Evolutionary conservation across 2,329 filamentous ascomycete species (phyloP).

Genomic region (Corinectria fuckeliana): DNA sequence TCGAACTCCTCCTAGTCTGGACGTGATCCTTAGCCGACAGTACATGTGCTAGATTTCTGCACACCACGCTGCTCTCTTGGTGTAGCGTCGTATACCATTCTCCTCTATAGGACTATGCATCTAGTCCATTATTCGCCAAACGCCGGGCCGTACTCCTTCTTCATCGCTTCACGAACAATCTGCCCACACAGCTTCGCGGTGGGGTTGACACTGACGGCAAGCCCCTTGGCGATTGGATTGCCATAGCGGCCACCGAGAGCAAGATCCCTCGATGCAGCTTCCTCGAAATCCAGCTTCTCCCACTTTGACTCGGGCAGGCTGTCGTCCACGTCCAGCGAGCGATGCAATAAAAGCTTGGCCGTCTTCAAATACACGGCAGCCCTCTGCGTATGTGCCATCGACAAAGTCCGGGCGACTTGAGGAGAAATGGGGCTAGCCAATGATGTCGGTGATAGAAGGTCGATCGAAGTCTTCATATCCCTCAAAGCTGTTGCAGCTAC

Average conservation of each 20-base stretch:
- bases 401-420: constrained; percentile 69
- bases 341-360: constrained; percentile 54
- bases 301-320: constrained; percentile 55
- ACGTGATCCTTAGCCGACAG: background rate
- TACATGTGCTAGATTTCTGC: background rate
- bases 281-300: constrained; percentile 64
- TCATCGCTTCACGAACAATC: constrained; percentile 74
- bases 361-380: constrained; percentile 69
- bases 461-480: constrained; percentile 65
- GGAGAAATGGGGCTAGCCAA: constrained; percentile 63
- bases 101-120: constrained; percentile 16
- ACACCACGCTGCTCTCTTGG: background rate
- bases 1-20: constrained; percentile 30
- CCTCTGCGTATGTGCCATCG: constrained; percentile 75
- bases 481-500: constrained; percentile 52
- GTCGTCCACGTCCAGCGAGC: constrained; percentile 48
- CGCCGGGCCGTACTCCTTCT: constrained; percentile 67
- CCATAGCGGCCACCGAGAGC: constrained; percentile 69
- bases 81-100: background rate
- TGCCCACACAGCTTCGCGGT: constrained; percentile 73
- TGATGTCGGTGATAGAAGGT: constrained; percentile 61
- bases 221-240: constrained; percentile 67
- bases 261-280: constrained; percentile 67
- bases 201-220: constrained; percentile 71
- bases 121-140: constrained; percentile 46